These are phyloP conservation scores for Talaromyces liani DNA, from an alignment of 495 filamentous ascomycete genomes.

Conservation along the genomic window DNA sequence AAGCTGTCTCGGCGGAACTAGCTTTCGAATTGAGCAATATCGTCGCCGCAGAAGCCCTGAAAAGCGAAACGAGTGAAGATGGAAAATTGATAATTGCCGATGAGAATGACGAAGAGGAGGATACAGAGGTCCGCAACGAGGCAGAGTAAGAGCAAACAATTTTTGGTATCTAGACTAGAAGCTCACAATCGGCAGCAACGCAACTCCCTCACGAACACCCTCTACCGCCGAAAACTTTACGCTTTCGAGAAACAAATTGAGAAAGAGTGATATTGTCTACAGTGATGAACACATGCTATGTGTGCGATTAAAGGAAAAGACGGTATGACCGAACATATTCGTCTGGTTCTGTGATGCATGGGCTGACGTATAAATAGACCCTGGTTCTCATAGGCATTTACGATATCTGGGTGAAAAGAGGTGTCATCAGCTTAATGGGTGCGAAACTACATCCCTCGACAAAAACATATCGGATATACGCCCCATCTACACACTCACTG, in stretches of 20 bases:
- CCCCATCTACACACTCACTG: slow-evolving; percentile 68
- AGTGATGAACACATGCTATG: slow-evolving; percentile 33
- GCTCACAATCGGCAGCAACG: slow-evolving; percentile 21
- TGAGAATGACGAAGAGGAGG: slow-evolving; percentile 19
- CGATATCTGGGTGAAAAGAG: slow-evolving; percentile 59
- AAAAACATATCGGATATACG: slow-evolving; percentile 53
- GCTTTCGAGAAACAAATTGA: slow-evolving; percentile 32
- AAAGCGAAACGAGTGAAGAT: slow-evolving; percentile 16
- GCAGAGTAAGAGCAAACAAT: not conserved
- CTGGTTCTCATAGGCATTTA: slow-evolving; percentile 66
- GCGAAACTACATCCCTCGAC: slow-evolving; percentile 51
- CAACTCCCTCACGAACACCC: slow-evolving; percentile 26
- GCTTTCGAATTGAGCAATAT: slow-evolving; percentile 2
- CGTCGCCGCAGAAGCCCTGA: slow-evolving; percentile 1
- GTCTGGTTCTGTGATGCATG: not conserved
- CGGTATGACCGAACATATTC: slow-evolving; percentile 18
- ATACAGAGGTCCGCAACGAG: slow-evolving; percentile 12
- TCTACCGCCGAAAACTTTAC: slow-evolving; percentile 33
- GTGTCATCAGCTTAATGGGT: slow-evolving; percentile 57
- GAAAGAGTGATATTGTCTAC: slow-evolving; percentile 33
- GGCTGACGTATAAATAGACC: slow-evolving; percentile 33
- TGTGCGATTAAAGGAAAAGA: slow-evolving; percentile 35
- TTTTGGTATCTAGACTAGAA: not conserved
- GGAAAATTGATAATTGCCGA: slow-evolving; percentile 19
- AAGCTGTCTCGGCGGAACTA: not conserved